Evolutionary conservation across 495 filamentous ascomycete species (phyloP).

Genomic region (Geoglossum glabrum): DNA sequence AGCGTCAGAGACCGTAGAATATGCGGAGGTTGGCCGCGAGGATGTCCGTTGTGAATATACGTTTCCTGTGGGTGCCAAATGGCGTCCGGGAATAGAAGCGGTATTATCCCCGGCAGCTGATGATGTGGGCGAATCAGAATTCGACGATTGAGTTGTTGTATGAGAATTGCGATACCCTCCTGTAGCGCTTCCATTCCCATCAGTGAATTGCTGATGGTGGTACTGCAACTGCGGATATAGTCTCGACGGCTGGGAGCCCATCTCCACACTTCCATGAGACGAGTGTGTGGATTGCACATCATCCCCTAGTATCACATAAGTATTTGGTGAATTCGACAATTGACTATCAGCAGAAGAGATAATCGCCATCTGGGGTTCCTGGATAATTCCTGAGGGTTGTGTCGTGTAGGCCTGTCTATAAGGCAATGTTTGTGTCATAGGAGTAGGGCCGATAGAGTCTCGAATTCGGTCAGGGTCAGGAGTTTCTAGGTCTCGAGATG

Average conservation of each 20-base stretch:
- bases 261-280: neutral
- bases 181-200: too few relatives aligned
- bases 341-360: constrained; percentile 1
- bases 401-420: neutral
- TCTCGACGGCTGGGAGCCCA: neutral
- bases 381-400: neutral
- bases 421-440: neutral
- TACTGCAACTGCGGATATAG: constrained; percentile 2
- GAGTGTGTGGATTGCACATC: neutral
- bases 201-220: constrained; percentile 2
- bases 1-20: neutral
- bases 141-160: neutral
- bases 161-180: neutral
- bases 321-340: neutral
- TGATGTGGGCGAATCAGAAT: neutral
- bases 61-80: neutral
- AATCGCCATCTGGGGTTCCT: neutral
- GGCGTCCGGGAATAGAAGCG: neutral
- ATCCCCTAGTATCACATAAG: neutral
- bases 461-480: neutral
- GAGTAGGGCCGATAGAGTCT: neutral
- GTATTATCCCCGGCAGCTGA: neutral
- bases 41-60: neutral
- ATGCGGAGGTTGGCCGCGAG: neutral
- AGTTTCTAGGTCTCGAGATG: neutral